Base-by-base conservation (phyloP, 805 yeast genomes). In the Candida arabinofermentans region DNA sequence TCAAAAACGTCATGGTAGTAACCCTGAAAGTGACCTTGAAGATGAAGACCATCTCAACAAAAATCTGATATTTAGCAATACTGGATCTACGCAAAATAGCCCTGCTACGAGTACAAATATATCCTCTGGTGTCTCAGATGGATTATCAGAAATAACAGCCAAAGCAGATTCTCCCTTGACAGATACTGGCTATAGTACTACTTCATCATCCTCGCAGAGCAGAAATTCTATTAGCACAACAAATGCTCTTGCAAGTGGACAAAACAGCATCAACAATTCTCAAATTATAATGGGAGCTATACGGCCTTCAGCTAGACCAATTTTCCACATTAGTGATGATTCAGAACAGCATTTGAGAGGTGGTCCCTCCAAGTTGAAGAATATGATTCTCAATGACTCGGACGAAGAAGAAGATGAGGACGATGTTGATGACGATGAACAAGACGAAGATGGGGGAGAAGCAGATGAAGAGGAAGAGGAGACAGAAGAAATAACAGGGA, bases 11-110 rank as follows among this genome's bases (percentile, higher is more conserved):
- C 51, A 47, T 29, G 53, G 49, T 7, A 44, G 45, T 4, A 37
- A 43, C 19, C 44, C 50, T 13, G 51, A 45, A 18, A 48, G 53
- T 40, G 58, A 55, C 27, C 30, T 41, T 6, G 58, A 51, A 27
- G 55, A 47, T 30, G 59, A 54, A 21, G 55, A 54, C 32, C 44
- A 41, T 40, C 27, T 44, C 37, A 46, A 51, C 32, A 34, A 36
- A 22, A 50, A 43, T 27, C 18, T 45, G 18, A 43, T 24, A 4
- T 17, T 18, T 8, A 36, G 30, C 16, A 39, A 14, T 33, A 36
- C 27, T 21, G 29, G 24, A 18, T 16, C 21, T 7, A 16, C 13
- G 8, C 35, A 13, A 13, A n/a, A 3, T 33, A 22, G 18, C 6
- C 24, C 35, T 7, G 26, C 26, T 8, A 31, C 27, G 14, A 12